These are phyloP conservation scores for Acacia crassicarpa DNA, from an alignment of 306 rosid genomes.

Conservation along the genomic window DNA sequence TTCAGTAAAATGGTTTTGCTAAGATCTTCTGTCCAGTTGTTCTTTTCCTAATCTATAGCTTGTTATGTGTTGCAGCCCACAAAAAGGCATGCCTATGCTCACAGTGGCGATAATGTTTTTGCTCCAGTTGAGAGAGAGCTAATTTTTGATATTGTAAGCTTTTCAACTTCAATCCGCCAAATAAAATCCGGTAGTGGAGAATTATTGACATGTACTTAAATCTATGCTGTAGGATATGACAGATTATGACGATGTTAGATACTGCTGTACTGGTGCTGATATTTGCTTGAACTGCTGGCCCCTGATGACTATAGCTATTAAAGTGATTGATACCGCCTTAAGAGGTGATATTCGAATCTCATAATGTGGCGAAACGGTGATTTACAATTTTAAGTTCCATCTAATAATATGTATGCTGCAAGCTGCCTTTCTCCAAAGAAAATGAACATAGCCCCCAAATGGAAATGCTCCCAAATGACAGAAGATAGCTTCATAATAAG, in stretches of 20 bases:
- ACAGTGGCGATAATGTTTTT: slow-evolving; percentile 70
- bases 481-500: slow-evolving; percentile 3
- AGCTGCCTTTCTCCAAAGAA: background rate
- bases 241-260: slow-evolving; percentile 90
- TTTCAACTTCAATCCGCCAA: background rate
- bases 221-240: slow-evolving; percentile 67
- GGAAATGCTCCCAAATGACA: slow-evolving; percentile 4
- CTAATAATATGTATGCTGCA: background rate
- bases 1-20: background rate
- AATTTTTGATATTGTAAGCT: slow-evolving; percentile 82
- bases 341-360: slow-evolving; percentile 56
- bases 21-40: background rate
- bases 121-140: slow-evolving; percentile 91
- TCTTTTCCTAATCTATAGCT: background rate
- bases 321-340: slow-evolving; percentile 77
- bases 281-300: slow-evolving; percentile 97
- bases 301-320: slow-evolving; percentile 85
- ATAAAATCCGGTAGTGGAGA: background rate
- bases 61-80: slow-evolving; percentile 64
- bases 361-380: slow-evolving; percentile 12
- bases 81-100: slow-evolving; percentile 83
- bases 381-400: slow-evolving; percentile 1
- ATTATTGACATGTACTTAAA: slow-evolving; percentile 9
- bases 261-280: slow-evolving; percentile 97
- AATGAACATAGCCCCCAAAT: background rate